Conservation (phyloP, 257 asterid species). For the Verbena officinalis region DNA sequence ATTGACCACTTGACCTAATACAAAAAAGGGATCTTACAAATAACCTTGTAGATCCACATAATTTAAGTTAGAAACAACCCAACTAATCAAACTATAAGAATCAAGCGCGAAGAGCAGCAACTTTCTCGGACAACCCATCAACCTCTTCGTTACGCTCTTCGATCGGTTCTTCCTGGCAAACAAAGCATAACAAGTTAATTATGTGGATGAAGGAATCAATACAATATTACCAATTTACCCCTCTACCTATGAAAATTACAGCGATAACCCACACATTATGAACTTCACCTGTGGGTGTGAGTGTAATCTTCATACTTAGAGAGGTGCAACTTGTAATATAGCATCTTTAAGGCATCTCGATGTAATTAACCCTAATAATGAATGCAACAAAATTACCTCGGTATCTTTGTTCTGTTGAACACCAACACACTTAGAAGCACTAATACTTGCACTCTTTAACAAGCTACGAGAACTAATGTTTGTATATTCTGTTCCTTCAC, state of each 20-base stretch:
- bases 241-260: no score
- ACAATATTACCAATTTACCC: no score
- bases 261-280: no score
- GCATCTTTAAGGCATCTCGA: no score
- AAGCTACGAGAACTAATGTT: conserved; percentile 78
- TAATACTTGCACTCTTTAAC: conserved; percentile 93
- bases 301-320: no score
- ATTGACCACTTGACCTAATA: background rate
- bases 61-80: background rate
- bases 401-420: conserved; percentile 53
- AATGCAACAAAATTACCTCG: conserved; percentile 53
- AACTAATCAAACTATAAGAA: background rate
- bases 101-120: conserved; percentile 53
- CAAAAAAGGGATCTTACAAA: background rate
- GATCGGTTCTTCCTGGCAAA: conserved; percentile 45
- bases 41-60: background rate
- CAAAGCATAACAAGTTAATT: background rate
- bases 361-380: background rate
- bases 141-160: conserved; percentile 50
- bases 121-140: conserved; percentile 48
- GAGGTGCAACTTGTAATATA: no score
- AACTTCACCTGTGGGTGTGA: no score
- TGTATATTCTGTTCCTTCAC: conserved; percentile 39
- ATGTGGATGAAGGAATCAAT: no score
- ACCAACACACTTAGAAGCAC: conserved; percentile 83